phyloP scores from a whole-genome alignment of 805 yeast genomes.

The Starmera caribaea region DNA sequence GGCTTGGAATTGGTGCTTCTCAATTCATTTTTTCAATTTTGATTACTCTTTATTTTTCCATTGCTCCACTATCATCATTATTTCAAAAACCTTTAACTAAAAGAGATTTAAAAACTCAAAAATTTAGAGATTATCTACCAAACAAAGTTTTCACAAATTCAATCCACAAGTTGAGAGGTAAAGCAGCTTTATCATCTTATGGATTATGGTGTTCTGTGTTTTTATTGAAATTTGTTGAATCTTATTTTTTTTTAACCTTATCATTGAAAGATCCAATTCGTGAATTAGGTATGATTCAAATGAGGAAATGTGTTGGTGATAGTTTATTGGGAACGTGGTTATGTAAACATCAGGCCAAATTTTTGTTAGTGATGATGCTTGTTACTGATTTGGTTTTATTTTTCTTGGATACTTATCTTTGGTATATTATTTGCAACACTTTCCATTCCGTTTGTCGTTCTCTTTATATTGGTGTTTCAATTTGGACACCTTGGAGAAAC shows the following conservation, averaged over 20 bases:
- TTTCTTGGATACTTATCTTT: conserved; percentile 72
- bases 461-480: conserved; percentile 65
- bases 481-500: conserved; percentile 87
- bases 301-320: conserved; percentile 56
- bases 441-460: conserved; percentile 63
- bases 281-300: conserved; percentile 48
- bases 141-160: conserved; percentile 51
- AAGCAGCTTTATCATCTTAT: conserved; percentile 50
- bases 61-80: conserved; percentile 50
- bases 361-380: conserved; percentile 44
- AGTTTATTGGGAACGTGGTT: conserved; percentile 37
- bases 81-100: conserved; percentile 32
- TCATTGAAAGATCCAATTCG: conserved; percentile 67
- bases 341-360: conserved; percentile 47
- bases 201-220: conserved; percentile 65
- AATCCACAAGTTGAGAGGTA: conserved; percentile 41
- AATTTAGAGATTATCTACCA: conserved; percentile 35
- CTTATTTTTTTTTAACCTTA: conserved; percentile 67
- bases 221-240: conserved; percentile 59
- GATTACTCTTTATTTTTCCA: conserved; percentile 46
- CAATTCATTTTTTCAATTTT: conserved; percentile 49
- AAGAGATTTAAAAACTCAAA: conserved; percentile 4
- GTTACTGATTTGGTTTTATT: conserved; percentile 60
- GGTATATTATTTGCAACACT: conserved; percentile 81
- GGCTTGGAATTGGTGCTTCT: conserved; percentile 35